A percentile compares a stretch with the other conserved stretches of the same genome.
These are phyloP conservation scores for Diaporthe australafricana DNA, from an alignment of 2,329 filamentous ascomycete genomes.

Conservation along the genomic window DNA sequence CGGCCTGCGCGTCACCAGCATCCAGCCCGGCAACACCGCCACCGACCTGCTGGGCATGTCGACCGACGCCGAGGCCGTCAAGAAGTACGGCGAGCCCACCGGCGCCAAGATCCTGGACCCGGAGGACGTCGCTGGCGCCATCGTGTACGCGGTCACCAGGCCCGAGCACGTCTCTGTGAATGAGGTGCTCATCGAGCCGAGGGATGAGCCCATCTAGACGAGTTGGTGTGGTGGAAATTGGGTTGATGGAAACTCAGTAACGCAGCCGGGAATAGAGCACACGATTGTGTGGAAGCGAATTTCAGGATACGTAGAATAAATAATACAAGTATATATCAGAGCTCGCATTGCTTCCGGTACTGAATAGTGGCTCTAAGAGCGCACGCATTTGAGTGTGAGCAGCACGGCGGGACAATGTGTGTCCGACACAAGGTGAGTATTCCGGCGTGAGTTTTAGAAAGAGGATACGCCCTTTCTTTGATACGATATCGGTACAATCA, in stretches of 20 bases:
- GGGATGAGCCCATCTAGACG: slow-evolving; percentile 77
- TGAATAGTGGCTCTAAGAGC: neutral
- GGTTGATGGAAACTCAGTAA: neutral
- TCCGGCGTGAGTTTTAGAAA: neutral
- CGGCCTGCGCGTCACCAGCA: slow-evolving; percentile 77
- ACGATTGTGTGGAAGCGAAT: neutral
- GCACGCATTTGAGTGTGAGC: neutral
- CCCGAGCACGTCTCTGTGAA: slow-evolving; percentile 83
- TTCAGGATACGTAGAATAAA: neutral
- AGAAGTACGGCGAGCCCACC: slow-evolving; percentile 81
- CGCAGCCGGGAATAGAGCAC: neutral
- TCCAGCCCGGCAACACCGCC: slow-evolving; percentile 82
- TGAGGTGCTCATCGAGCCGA: slow-evolving; percentile 82
- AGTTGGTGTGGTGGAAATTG: no score
- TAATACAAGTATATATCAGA: neutral
- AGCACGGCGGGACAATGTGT: neutral
- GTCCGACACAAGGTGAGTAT: neutral
- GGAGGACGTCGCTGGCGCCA: slow-evolving; percentile 77
- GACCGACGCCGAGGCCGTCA: slow-evolving; percentile 79
- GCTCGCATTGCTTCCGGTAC: neutral
- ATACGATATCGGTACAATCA: no score
- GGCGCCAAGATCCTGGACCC: slow-evolving; percentile 81
- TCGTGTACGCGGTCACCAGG: slow-evolving; percentile 80
- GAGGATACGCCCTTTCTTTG: neutral
- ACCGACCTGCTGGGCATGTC: slow-evolving; percentile 81